Evolutionary conservation across 495 filamentous ascomycete genomes (phyloP).

Genomic region (Penicillium paxilli): DNA sequence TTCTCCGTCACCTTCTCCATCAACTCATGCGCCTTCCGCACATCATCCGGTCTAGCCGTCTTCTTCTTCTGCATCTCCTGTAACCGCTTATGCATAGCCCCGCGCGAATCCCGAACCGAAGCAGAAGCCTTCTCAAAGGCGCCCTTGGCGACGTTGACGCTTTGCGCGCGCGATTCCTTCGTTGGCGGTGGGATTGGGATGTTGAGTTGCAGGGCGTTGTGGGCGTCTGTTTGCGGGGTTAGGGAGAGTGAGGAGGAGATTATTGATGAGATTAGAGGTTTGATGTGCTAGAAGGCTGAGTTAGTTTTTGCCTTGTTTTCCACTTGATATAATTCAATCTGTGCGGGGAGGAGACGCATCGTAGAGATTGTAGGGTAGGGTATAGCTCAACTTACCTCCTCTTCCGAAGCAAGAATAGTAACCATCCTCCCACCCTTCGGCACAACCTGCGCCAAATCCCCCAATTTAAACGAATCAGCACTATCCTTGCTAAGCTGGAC

Average conservation of each 20-base stretch:
- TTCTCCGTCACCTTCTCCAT: conserved; percentile 77
- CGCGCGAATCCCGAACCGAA: conserved; percentile 55
- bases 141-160: conserved; percentile 54
- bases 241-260: conserved; percentile 66
- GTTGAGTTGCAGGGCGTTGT: conserved; percentile 69
- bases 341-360: too few species aligned
- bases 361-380: too few species aligned
- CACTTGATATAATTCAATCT: too few species aligned
- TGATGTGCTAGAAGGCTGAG: conserved; percentile 52
- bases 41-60: conserved; percentile 62
- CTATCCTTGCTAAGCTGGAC: conserved; percentile 58
- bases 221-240: conserved; percentile 67
- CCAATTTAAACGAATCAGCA: conserved; percentile 51
- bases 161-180: conserved; percentile 57
- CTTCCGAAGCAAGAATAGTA: conserved; percentile 63
- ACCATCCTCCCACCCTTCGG: conserved; percentile 69
- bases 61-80: conserved; percentile 60
- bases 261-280: conserved; percentile 71
- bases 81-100: conserved; percentile 61
- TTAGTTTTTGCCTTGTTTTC: neutral
- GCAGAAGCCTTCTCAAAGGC: conserved; percentile 60
- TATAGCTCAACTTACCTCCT: conserved; percentile 47
- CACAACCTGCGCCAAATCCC: conserved; percentile 75
- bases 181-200: conserved; percentile 70
- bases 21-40: conserved; percentile 62